Conservation (phyloP, 2,329 filamentous ascomycete genomes). For the Aspergillus sp. region DNA sequence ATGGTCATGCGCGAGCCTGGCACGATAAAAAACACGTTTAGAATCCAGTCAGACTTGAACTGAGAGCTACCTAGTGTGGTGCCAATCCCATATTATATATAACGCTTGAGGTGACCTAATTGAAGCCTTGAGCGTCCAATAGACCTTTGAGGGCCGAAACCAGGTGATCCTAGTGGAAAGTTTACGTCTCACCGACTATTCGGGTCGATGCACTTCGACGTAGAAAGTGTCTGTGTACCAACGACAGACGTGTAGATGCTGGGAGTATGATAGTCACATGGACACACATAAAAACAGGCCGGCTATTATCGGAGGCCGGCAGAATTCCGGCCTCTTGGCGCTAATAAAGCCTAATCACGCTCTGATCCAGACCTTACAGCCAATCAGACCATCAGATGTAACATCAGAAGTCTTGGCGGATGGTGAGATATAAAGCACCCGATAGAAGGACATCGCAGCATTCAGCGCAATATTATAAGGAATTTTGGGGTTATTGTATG, state of each 20-base stretch:
- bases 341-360: conserved; percentile 24
- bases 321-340: conserved; percentile 41
- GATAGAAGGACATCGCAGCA: conserved; percentile 9
- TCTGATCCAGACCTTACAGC: conserved; percentile 13
- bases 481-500: neutral
- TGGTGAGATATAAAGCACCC: conserved; percentile 20
- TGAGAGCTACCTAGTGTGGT: neutral
- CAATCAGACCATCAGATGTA: conserved; percentile 18
- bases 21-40: neutral
- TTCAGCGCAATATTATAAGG: neutral
- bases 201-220: neutral
- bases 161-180: neutral
- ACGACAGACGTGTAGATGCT: too few relatives aligned
- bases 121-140: neutral
- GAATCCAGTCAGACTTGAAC: neutral
- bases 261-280: too few relatives aligned
- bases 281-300: conserved; percentile 15
- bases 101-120: neutral
- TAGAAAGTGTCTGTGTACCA: neutral
- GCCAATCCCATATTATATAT: neutral
- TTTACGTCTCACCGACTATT: neutral
- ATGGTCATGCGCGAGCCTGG: neutral
- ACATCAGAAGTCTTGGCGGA: conserved; percentile 18
- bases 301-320: conserved; percentile 41
- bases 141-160: neutral